A percentile compares a stretch with the other conserved stretches of the same genome.
These are phyloP conservation scores for Pythium scleroteichum DNA, from an alignment of 352 stramenopile species.

Conservation along the genomic window DNA sequence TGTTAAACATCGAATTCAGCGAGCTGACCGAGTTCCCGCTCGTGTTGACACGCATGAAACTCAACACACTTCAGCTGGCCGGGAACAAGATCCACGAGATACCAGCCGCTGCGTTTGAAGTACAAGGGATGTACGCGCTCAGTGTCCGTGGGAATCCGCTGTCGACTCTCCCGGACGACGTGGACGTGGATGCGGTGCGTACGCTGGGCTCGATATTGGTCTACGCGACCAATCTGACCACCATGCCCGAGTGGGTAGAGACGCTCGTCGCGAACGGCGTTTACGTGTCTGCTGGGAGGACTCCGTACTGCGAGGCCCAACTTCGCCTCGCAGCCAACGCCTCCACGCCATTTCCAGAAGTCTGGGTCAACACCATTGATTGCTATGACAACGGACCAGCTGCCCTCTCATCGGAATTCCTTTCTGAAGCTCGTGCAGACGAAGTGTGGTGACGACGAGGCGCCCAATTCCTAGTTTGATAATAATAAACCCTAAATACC, in stretches of 20 bases:
- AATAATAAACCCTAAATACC: too few species aligned
- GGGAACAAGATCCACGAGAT: neutral
- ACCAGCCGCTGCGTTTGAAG: neutral
- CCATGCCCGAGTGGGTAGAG: neutral
- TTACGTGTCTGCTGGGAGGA: neutral
- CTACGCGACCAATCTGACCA: neutral
- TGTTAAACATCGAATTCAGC: neutral
- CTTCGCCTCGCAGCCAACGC: too few species aligned
- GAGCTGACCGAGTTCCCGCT: neutral
- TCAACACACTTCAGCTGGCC: neutral
- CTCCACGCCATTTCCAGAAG: too few species aligned
- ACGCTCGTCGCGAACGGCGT: neutral
- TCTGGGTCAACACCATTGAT: too few species aligned
- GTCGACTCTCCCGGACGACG: neutral
- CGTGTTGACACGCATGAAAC: neutral
- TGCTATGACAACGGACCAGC: too few species aligned
- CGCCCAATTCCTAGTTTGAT: too few species aligned
- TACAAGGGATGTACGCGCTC: neutral
- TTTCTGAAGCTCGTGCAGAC: too few species aligned
- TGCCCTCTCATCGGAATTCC: too few species aligned
- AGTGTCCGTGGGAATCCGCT: neutral
- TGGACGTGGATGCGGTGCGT: neutral
- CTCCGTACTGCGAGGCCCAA: constrained; percentile 6
- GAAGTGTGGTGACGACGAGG: too few species aligned
- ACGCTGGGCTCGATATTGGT: neutral